Evolutionary conservation across 164 flowering plant species (phyloP).

Genomic region (Tetracentron sinense): DNA sequence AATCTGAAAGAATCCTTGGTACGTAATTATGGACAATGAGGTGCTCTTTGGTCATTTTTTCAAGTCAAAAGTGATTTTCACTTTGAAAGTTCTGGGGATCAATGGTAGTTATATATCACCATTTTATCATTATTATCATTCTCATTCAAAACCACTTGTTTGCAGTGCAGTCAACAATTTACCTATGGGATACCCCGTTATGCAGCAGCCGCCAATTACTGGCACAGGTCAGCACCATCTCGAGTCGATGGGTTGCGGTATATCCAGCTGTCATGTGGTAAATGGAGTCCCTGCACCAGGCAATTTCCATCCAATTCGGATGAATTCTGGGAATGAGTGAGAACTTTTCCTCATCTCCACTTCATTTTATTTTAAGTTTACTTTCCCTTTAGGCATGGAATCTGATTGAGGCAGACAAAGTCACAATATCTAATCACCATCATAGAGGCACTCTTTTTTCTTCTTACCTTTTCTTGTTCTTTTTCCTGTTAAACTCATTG

Average conservation of each 20-base stretch:
- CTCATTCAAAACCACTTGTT: conserved; percentile 39
- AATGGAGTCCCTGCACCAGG: conserved; percentile 96
- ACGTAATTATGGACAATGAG: too few relatives aligned
- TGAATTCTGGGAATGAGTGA: conserved; percentile 86
- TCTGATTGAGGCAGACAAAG: too few relatives aligned
- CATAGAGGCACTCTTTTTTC: too few relatives aligned
- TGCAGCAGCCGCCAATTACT: conserved; percentile 71
- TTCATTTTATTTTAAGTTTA: neutral
- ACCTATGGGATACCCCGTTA: conserved; percentile 93
- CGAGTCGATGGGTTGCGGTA: conserved; percentile 72
- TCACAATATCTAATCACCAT: too few relatives aligned
- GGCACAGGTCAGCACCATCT: conserved; percentile 88
- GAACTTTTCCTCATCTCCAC: conserved; percentile 17
- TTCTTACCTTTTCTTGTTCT: too few relatives aligned
- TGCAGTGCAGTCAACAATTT: conserved; percentile 89
- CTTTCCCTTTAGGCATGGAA: too few relatives aligned
- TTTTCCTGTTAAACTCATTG: too few relatives aligned
- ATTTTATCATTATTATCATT: conserved; percentile 8
- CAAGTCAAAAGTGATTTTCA: neutral
- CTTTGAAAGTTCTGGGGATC: neutral
- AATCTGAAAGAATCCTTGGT: neutral
- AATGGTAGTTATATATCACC: neutral
- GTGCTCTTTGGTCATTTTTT: neutral
- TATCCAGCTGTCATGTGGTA: conserved; percentile 83
- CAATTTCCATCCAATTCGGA: conserved; percentile 71